Percentiles rank a stretch among this genome's conserved stretches.
These are phyloP conservation scores for Brassica carinata DNA, from an alignment of 345 rosid genomes.

Conservation along the genomic window DNA sequence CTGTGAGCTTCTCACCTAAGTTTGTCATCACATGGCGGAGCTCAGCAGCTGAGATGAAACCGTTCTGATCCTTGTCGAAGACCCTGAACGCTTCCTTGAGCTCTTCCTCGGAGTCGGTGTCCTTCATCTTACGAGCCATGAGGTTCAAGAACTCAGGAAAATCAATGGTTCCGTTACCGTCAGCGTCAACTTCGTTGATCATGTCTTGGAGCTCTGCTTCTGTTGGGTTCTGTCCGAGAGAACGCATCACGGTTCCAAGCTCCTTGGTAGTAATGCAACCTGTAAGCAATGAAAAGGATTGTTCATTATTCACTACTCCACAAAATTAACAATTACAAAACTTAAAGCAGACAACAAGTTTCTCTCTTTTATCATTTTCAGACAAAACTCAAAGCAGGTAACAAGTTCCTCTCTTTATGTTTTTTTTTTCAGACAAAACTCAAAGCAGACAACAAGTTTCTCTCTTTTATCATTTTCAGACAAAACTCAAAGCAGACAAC, in stretches of 20 bases:
- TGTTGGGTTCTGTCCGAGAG: neutral
- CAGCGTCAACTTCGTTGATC: conserved; percentile 3
- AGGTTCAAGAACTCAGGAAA: neutral
- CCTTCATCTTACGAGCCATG: neutral
- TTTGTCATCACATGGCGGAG: conserved; percentile 1
- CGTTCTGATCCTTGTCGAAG: neutral
- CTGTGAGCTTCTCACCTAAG: neutral
- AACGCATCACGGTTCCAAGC: conserved; percentile 1
- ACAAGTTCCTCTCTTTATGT: neutral
- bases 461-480: neutral
- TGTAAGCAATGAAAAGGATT: neutral
- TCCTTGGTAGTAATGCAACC: neutral
- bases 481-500: neutral
- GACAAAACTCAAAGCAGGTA: neutral
- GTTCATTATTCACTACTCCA: neutral
- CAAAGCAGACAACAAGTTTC: neutral
- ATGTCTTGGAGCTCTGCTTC: conserved; percentile 1
- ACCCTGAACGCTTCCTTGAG: neutral
- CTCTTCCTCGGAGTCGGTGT: conserved; percentile 3
- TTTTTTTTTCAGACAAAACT: neutral
- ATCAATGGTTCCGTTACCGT: neutral
- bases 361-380: neutral
- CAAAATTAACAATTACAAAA: neutral
- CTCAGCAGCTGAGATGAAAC: neutral
- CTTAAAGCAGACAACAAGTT: neutral